Percentiles rank a stretch among this genome's conserved stretches.
Conservation (phyloP, 441 rosid species). For the Eruca vesicaria region DNA sequence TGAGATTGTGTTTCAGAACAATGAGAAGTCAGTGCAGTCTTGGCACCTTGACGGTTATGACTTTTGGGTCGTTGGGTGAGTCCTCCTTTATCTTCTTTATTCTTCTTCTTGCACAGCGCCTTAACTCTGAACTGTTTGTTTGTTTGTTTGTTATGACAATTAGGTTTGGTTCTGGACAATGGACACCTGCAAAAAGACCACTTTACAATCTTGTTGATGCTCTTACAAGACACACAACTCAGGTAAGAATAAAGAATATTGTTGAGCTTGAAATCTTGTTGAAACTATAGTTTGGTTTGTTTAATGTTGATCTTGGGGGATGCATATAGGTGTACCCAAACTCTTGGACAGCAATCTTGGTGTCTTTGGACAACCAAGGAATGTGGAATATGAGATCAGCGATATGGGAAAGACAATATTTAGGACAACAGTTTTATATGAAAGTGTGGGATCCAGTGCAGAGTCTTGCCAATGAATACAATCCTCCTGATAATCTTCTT, state of each 20-base stretch:
- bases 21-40: slow-evolving; percentile 68
- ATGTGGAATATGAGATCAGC: slow-evolving; percentile 97
- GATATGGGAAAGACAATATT: slow-evolving; percentile 76
- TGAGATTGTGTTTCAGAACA: slow-evolving; percentile 82
- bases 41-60: slow-evolving; percentile 98
- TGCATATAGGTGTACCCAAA: slow-evolving; percentile 85
- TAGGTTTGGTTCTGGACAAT: slow-evolving; percentile 81
- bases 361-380: slow-evolving; percentile 87
- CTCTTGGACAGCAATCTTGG: slow-evolving; percentile 76
- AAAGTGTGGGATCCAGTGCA: slow-evolving; percentile 65
- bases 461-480: slow-evolving; percentile 72
- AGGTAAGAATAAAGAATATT: slow-evolving; percentile 25
- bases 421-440: slow-evolving; percentile 83
- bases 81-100: slow-evolving; percentile 9
- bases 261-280: background rate
- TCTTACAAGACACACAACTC: slow-evolving; percentile 83
- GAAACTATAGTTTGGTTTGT: background rate
- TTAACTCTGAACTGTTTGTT: background rate
- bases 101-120: slow-evolving; percentile 24
- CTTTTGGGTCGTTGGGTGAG: slow-evolving; percentile 93
- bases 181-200: slow-evolving; percentile 56
- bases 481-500: slow-evolving; percentile 67
- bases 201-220: slow-evolving; percentile 77
- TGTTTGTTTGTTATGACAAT: background rate
- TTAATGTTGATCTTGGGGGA: background rate